phyloP scores from a whole-genome alignment of 306 rosid genomes.

The Citrullus mucosospermus region DNA sequence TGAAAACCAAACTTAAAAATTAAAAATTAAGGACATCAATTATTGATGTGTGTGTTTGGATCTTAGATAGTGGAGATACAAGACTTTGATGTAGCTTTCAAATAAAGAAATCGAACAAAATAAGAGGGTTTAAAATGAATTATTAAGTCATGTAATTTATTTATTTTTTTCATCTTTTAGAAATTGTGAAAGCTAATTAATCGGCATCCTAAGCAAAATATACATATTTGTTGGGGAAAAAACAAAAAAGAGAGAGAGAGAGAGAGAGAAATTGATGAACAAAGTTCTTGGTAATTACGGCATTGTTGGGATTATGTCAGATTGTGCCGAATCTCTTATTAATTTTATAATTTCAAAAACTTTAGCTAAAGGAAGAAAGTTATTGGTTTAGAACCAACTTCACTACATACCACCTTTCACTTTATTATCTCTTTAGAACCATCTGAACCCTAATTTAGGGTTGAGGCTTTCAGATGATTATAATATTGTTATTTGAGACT shows the following conservation, averaged over 20 bases:
- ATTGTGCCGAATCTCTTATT: not conserved
- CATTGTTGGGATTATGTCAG: slow-evolving; percentile 5
- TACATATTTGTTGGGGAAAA: too few relatives aligned
- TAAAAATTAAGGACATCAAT: not conserved
- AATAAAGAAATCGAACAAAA: not conserved
- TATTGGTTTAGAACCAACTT: slow-evolving; percentile 1
- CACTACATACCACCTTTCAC: not conserved
- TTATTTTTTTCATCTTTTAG: too few relatives aligned
- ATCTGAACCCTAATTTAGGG: not conserved
- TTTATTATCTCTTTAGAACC: not conserved
- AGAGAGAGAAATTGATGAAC: too few relatives aligned
- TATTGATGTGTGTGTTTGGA: not conserved
- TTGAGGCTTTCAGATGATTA: not conserved
- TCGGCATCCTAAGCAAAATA: too few relatives aligned
- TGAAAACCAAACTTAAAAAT: not conserved
- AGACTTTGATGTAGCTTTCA: not conserved
- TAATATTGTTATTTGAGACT: not conserved
- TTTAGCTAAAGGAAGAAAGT: not conserved
- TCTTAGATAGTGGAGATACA: not conserved
- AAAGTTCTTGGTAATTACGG: slow-evolving; percentile 3
- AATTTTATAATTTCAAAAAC: not conserved
- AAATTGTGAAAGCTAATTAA: too few relatives aligned
- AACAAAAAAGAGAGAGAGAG: too few relatives aligned
- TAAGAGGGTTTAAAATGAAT: not conserved
- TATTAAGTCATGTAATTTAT: not conserved